Evolutionary conservation across 306 rosid species (phyloP).

Genomic region (Lablab purpureus): DNA sequence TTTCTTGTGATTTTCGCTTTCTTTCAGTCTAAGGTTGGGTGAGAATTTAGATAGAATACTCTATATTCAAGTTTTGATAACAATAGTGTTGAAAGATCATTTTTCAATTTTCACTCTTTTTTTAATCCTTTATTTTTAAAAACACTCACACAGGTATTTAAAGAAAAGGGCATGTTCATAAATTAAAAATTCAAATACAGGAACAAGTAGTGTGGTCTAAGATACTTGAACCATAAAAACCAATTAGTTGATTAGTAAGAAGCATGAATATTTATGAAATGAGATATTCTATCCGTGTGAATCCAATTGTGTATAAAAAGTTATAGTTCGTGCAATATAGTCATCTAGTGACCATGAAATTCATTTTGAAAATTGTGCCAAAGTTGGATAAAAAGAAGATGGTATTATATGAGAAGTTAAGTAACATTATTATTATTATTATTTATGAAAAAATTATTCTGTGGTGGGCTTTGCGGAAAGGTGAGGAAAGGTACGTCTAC

Average conservation of each 20-base stretch:
- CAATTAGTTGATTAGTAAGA: slow-evolving; percentile 36
- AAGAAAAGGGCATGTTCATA: slow-evolving; percentile 14
- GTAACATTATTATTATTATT: slow-evolving; percentile 29
- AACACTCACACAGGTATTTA: not conserved
- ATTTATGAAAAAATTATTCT: slow-evolving; percentile 59
- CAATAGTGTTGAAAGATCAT: not conserved
- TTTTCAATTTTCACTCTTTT: not conserved
- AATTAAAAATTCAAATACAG: slow-evolving; percentile 3
- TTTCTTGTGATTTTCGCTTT: not conserved
- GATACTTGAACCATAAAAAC: slow-evolving; percentile 37
- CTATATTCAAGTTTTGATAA: not conserved
- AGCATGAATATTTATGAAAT: slow-evolving; percentile 22
- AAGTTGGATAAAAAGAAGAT: slow-evolving; percentile 58
- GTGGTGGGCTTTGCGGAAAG: slow-evolving; percentile 70
- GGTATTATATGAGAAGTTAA: slow-evolving; percentile 35
- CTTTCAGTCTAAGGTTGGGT: slow-evolving; percentile 5
- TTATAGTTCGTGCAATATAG: slow-evolving; percentile 47
- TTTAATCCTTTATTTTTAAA: not conserved
- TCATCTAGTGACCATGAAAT: slow-evolving; percentile 8
- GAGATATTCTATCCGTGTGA: slow-evolving; percentile 56
- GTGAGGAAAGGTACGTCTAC: slow-evolving; percentile 62
- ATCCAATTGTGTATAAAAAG: slow-evolving; percentile 52
- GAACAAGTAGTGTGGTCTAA: slow-evolving; percentile 38
- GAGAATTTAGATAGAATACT: not conserved
- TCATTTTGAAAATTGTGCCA: slow-evolving; percentile 54